Base-by-base conservation (phyloP, 352 stramenopile genomes). In the Labyrinthula sp. region DNA sequence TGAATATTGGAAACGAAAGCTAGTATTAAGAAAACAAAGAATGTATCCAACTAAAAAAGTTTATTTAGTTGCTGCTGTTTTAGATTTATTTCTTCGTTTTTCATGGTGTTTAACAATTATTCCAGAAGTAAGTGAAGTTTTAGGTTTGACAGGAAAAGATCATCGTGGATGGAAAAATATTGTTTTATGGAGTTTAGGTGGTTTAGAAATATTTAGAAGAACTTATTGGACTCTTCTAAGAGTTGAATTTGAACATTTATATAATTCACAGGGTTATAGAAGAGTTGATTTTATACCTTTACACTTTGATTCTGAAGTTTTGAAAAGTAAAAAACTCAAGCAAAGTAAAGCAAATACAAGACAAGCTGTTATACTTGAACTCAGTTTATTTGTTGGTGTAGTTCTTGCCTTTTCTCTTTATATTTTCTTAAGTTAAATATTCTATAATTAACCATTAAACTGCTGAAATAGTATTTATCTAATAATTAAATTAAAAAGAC, bases 31-130 rank as follows among this genome's bases (percentile, higher is more conserved):
- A 6, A 22, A 54, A 14, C 3, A 8, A 8, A 22, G 43, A 5
- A 27, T 39, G 14, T 95, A 95, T 63, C 95, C 89, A 52, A 30
- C 63, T 7, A n/a, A n/a, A n/a, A n/a, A n/a, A n/a, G n/a, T n/a
- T n/a, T n/a, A n/a, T n/a, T n/a, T n/a, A n/a, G n/a, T n/a, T n/a
- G 67, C 86, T 6, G 93, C 95, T 27, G 68, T 61, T 3, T 45
- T 84, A 20, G 83, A 95, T 64, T 76, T 93, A 31, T 58, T 80
- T 22, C 63, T 95, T 29, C 71, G 85, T 20, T 89, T 93, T 45
- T 71, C 92, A 55, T 95, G 85, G 85, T 81, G 92, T 21, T 58
- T 76, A 14, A 77, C 65, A 1, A 58, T 83, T 14, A 62, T 82
- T 30, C 72, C 72, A 18, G 67, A 69, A 25, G 61, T n/a, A n/a